Conservation (phyloP, 2,329 filamentous ascomycete species). For the Claviceps africana region DNA sequence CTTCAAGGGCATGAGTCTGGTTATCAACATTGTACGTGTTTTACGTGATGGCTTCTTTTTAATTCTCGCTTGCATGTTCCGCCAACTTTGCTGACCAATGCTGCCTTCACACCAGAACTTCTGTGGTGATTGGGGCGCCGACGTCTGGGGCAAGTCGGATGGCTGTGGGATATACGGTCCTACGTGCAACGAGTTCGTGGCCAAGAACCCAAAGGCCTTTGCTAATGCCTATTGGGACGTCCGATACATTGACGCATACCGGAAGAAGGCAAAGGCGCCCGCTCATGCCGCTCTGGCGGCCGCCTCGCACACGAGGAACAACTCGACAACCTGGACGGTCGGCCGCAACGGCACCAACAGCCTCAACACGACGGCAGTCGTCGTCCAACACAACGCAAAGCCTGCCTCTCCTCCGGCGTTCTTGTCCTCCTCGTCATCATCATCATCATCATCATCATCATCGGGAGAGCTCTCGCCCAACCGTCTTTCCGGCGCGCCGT, state of each 20-base stretch:
- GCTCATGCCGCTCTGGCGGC: too few relatives aligned
- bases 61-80: not conserved
- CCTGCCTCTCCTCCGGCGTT: not conserved
- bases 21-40: slow-evolving; percentile 47
- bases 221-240: slow-evolving; percentile 36
- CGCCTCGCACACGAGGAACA: too few relatives aligned
- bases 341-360: too few relatives aligned
- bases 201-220: slow-evolving; percentile 29
- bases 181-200: slow-evolving; percentile 34
- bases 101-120: slow-evolving; percentile 38
- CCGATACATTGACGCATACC: slow-evolving; percentile 37
- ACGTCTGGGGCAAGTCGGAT: slow-evolving; percentile 26
- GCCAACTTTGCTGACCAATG: not conserved
- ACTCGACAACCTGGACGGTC: slow-evolving; percentile 8
- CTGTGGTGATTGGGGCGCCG: slow-evolving; percentile 60
- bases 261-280: slow-evolving; percentile 1
- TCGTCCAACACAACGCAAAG: not conserved
- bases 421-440: not conserved
- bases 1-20: slow-evolving; percentile 57
- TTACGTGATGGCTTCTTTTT: not conserved
- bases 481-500: slow-evolving; percentile 4
- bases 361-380: slow-evolving; percentile 5
- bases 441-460: too few relatives aligned
- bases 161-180: slow-evolving; percentile 26
- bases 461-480: too few relatives aligned